phyloP scores from a whole-genome alignment of 2,329 filamentous ascomycete species.

The Diaporthe destruens region DNA sequence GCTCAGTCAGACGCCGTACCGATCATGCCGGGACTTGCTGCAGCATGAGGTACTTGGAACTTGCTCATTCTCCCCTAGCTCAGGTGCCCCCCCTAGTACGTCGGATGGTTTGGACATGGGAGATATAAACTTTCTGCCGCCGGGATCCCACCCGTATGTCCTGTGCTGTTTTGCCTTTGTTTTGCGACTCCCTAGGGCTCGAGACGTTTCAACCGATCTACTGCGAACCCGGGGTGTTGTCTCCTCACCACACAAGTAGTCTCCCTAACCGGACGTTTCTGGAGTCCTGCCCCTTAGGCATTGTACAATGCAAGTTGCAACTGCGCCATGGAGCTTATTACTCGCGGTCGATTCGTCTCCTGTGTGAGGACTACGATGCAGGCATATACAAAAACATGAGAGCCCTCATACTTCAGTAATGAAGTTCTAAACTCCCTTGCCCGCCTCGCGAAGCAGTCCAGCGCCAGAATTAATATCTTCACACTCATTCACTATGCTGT shows the following conservation, averaged over 20 bases:
- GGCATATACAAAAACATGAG: neutral
- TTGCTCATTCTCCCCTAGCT: slow-evolving; percentile 4
- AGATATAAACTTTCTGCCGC: slow-evolving; percentile 16
- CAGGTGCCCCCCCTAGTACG: neutral
- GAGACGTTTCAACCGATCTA: slow-evolving; percentile 33
- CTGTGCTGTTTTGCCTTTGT: slow-evolving; percentile 20
- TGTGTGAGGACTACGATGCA: neutral
- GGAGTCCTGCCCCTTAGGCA: slow-evolving; percentile 1
- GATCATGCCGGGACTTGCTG: neutral
- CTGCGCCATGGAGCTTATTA: slow-evolving; percentile 18
- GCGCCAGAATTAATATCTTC: no score
- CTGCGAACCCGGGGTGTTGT: neutral
- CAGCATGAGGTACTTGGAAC: neutral
- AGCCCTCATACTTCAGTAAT: neutral
- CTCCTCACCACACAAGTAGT: neutral
- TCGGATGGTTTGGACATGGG: neutral
- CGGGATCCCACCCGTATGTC: slow-evolving; percentile 18
- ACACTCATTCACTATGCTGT: slow-evolving; percentile 19
- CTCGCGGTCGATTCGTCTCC: slow-evolving; percentile 5
- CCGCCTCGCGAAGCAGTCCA: neutral
- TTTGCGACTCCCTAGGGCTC: slow-evolving; percentile 20
- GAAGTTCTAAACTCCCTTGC: neutral
- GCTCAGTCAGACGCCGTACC: neutral
- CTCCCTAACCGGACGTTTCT: neutral
- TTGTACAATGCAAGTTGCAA: slow-evolving; percentile 9